These are phyloP conservation scores for Melastoma malabathricum DNA, from an alignment of 345 rosid genomes.

Conservation along the genomic window DNA sequence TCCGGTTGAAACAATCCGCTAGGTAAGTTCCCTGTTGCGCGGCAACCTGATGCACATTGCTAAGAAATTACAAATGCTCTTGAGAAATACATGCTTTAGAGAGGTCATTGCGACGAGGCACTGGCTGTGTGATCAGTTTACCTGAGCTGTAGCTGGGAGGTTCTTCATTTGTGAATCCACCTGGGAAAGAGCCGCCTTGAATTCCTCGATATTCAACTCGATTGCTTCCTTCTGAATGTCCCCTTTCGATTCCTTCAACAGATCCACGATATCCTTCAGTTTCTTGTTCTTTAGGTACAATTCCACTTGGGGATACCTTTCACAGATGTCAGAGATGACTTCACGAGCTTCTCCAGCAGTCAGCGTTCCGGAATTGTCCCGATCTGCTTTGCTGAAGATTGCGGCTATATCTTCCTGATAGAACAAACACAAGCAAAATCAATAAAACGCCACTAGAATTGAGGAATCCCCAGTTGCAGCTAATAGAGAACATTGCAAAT, in stretches of 20 bases:
- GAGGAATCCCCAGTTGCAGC: neutral
- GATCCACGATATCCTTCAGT: slow-evolving; percentile 47
- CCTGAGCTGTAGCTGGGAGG: slow-evolving; percentile 99
- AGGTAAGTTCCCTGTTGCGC: slow-evolving; percentile 88
- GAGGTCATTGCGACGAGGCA: neutral
- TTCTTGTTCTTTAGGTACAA: slow-evolving; percentile 69
- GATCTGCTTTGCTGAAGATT: slow-evolving; percentile 80
- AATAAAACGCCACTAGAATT: too few species aligned
- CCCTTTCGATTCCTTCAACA: slow-evolving; percentile 46
- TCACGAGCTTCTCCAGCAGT: slow-evolving; percentile 70
- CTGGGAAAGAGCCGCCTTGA: slow-evolving; percentile 63
- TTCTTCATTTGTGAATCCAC: slow-evolving; percentile 85
- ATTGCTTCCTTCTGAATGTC: slow-evolving; percentile 44
- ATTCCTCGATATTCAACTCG: slow-evolving; percentile 70
- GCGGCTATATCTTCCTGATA: slow-evolving; percentile 70
- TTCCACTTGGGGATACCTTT: slow-evolving; percentile 88
- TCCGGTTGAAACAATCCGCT: slow-evolving; percentile 87
- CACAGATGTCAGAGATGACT: slow-evolving; percentile 59
- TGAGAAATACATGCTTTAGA: too few species aligned
- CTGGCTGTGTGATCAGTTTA: slow-evolving; percentile 3
- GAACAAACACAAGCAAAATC: neutral
- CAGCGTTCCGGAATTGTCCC: slow-evolving; percentile 82
- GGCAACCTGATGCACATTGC: slow-evolving; percentile 45
- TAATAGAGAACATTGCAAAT: too few species aligned
- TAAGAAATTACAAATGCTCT: too few species aligned